Evolutionary conservation across 495 filamentous ascomycete genomes (phyloP).

Genomic region (Penicillium pancosmium): DNA sequence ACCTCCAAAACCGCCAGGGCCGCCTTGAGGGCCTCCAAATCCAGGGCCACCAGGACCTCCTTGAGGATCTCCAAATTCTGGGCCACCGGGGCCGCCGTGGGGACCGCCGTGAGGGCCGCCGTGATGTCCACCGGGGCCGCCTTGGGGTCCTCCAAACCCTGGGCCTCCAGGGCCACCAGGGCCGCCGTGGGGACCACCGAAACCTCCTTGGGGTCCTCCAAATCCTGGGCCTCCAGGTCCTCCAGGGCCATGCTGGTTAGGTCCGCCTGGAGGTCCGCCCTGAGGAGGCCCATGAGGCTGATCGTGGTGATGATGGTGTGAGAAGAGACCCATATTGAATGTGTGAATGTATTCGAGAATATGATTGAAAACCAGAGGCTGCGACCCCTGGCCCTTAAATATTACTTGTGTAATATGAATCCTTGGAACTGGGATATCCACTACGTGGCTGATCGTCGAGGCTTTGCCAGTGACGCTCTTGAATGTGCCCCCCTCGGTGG

Average conservation of each 20-base stretch:
- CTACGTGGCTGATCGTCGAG: background rate
- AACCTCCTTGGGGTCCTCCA: constrained; percentile 6
- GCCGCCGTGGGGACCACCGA: constrained; percentile 8
- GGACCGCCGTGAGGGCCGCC: constrained; percentile 9
- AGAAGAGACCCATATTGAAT: constrained; percentile 20
- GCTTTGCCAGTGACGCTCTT: background rate
- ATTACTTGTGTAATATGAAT: background rate
- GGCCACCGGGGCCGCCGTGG: constrained; percentile 7
- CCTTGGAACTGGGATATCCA: background rate
- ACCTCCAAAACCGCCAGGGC: background rate
- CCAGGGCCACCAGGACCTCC: constrained; percentile 2
- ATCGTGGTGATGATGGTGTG: constrained; percentile 12
- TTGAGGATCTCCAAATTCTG: background rate
- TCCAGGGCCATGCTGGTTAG: constrained; percentile 1
- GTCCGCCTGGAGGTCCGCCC: constrained; percentile 7
- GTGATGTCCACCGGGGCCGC: background rate
- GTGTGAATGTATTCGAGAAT: background rate
- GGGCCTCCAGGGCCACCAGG: constrained; percentile 5
- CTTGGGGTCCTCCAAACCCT: background rate
- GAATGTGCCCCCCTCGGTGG: background rate
- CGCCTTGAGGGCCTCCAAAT: background rate
- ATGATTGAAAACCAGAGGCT: background rate
- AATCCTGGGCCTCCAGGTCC: constrained; percentile 6
- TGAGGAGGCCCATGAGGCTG: background rate
- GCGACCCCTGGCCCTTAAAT: background rate